Evolutionary conservation across 441 rosid genomes (phyloP), one percentile per base, ranked within the genome.

Genomic region (Viola pubescens): DNA sequence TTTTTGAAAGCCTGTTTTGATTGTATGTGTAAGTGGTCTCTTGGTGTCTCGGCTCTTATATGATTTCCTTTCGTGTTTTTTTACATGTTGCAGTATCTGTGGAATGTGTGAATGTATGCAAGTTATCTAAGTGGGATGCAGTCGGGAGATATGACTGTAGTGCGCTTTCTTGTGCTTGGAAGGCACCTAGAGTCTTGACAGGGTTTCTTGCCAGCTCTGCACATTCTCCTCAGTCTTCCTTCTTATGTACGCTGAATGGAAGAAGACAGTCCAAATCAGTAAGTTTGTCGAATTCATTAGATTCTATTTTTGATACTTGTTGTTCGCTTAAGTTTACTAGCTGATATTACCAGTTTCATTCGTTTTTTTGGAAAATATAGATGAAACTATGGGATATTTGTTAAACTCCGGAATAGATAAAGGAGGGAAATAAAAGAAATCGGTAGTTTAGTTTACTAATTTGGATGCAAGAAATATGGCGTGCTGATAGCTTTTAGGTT

Each of bases 121-220:
- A 89, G 73, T 62, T 87, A 52, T 69, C 79, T 8, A 83, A 86
- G 75, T 88, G 96, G 63, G 94, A 83, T 12, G 88, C 69, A 47
- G 73, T 70, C 62, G 90, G 78, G 46, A 87, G 87, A 78, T 77
- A 73, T 48, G 97, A 83, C 67, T 89, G 94, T 75, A 84, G 66
- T 56, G 79, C 81, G 49, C 80, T 94, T 52, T 89, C 96, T 0
- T 87, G 96, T 66, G 95, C 96, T 49, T 88, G 91, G 95, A 89
- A 85, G 75, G 87, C 91, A 64, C 98, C 97, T 4, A 81, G 97
- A 73, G 87, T 78, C 48, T 74, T 94, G 77, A 84, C 98, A 42
- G 95, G 98, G 47, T 84, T 84, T 73, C 85, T 88, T 48, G 91
- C 96, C 4, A 86, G 77, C 79, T 89, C 98, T 37, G 79, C 95